phyloP scores from a whole-genome alignment of 148 eudicot species.

The Rhododendron mucronatum region DNA sequence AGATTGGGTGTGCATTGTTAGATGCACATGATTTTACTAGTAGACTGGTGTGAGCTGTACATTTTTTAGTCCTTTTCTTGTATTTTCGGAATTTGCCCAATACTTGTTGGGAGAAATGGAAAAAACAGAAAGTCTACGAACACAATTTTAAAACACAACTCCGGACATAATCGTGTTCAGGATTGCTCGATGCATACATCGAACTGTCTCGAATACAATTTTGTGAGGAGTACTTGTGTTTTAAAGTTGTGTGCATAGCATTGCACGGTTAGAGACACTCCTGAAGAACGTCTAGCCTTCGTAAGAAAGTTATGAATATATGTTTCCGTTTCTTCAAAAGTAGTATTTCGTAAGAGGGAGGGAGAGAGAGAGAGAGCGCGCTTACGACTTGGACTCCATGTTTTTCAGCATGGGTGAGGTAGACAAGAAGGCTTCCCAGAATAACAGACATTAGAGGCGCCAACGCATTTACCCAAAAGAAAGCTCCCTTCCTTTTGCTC shows the following conservation, averaged over 20 bases:
- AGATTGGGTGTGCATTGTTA: background rate
- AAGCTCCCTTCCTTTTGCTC: slow-evolving; percentile 47
- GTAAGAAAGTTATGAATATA: background rate
- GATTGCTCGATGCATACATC: too few relatives aligned
- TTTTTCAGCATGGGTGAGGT: slow-evolving; percentile 56
- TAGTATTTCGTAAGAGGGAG: background rate
- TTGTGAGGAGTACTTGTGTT: too few relatives aligned
- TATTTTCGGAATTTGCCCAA: background rate
- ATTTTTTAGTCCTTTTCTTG: background rate
- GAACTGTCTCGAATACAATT: background rate
- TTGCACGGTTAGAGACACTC: too few relatives aligned
- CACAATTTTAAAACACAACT: too few relatives aligned
- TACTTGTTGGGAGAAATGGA: background rate
- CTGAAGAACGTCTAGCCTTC: too few relatives aligned
- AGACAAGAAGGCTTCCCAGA: slow-evolving; percentile 63
- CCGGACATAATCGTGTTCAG: background rate
- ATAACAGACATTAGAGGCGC: slow-evolving; percentile 59
- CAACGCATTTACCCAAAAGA: slow-evolving; percentile 73
- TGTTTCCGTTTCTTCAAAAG: too few relatives aligned
- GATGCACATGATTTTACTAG: background rate
- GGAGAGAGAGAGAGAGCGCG: background rate
- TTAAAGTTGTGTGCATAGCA: background rate
- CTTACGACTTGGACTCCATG: slow-evolving; percentile 61
- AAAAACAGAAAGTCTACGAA: background rate
- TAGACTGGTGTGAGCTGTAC: background rate